These are phyloP conservation scores for Rugonectria rugulosa DNA, from an alignment of 2,329 filamentous ascomycete species.

Conservation along the genomic window DNA sequence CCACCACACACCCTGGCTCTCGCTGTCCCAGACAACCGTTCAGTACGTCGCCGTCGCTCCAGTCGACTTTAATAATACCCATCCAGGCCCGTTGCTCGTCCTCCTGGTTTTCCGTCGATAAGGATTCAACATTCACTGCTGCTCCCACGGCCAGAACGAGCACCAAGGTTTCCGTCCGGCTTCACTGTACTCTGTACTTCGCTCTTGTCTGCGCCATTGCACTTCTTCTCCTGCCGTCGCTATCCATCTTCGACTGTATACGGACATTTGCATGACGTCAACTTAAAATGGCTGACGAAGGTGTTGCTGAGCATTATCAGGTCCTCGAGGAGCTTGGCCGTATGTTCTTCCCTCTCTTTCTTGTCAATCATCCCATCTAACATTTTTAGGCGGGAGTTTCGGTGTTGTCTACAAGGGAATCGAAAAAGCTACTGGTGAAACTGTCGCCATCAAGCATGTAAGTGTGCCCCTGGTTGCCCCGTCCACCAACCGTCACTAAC, in stretches of 20 bases:
- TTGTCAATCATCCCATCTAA: conserved; percentile 14
- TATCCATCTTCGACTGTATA: conserved; percentile 16
- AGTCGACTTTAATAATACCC: conserved; percentile 26
- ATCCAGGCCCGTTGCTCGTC: conserved; percentile 12
- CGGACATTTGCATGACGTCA: conserved; percentile 35
- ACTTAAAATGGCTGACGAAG: conserved; percentile 63
- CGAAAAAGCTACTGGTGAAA: conserved; percentile 87
- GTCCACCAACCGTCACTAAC: conserved; percentile 25
- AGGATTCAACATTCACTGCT: neutral
- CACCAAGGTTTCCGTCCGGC: neutral
- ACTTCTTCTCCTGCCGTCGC: conserved; percentile 7
- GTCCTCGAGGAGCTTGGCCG: conserved; percentile 96
- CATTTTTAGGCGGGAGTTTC: conserved; percentile 85
- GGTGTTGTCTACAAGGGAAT: conserved; percentile 97
- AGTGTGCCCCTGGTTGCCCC: conserved; percentile 44
- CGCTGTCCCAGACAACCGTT: conserved; percentile 48
- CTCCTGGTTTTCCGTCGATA: neutral
- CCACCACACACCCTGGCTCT: conserved; percentile 34
- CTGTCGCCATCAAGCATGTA: conserved; percentile 97
- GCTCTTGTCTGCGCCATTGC: conserved; percentile 14
- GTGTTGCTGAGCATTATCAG: conserved; percentile 87
- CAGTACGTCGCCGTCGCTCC: conserved; percentile 24
- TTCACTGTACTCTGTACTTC: no score
- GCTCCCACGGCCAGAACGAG: neutral
- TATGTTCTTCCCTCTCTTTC: conserved; percentile 56